A percentile compares a stretch with the other conserved stretches of the same genome.
Conservation (phyloP, 1,284 basidiomycete species). For the Tylopilus orsonianus region DNA sequence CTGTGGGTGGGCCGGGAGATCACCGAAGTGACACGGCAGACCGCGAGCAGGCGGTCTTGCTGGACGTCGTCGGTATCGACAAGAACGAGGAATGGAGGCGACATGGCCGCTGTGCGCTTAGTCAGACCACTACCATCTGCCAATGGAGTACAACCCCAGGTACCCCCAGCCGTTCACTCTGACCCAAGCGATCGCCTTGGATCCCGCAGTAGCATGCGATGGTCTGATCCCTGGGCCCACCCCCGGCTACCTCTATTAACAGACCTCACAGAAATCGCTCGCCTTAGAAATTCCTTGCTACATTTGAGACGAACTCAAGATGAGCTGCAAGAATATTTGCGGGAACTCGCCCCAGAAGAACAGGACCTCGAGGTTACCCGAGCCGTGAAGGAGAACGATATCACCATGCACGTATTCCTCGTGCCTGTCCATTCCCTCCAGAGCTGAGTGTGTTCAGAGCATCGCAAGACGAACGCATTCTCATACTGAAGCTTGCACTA, state of each 20-base stretch:
- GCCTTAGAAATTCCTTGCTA: constrained; percentile 70
- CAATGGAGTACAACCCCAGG: constrained; percentile 69
- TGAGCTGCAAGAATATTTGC: constrained; percentile 50
- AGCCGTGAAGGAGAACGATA: constrained; percentile 53
- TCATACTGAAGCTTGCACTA: constrained; percentile 63
- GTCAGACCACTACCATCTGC: constrained; percentile 13
- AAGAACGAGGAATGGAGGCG: constrained; percentile 56
- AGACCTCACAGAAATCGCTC: constrained; percentile 60
- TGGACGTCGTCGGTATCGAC: constrained; percentile 44
- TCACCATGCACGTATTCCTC: constrained; percentile 41
- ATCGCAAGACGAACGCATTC: constrained; percentile 70
- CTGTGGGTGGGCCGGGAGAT: constrained; percentile 47
- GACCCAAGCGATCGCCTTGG: constrained; percentile 61
- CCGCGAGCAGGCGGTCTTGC: constrained; percentile 53
- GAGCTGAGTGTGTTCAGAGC: constrained; percentile 43
- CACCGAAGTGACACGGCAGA: constrained; percentile 76
- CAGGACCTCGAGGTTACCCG: constrained; percentile 46
- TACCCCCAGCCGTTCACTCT: constrained; percentile 77
- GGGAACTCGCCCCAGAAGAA: constrained; percentile 28
- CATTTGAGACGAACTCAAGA: constrained; percentile 66
- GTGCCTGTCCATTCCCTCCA: background rate
- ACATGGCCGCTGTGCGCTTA: constrained; percentile 25
- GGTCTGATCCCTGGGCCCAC: constrained; percentile 41
- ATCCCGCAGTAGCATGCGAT: constrained; percentile 67
- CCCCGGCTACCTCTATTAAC: background rate